These are phyloP conservation scores for Colletotrichum spinosum DNA, from an alignment of 2,329 filamentous ascomycete species.

Conservation along the genomic window DNA sequence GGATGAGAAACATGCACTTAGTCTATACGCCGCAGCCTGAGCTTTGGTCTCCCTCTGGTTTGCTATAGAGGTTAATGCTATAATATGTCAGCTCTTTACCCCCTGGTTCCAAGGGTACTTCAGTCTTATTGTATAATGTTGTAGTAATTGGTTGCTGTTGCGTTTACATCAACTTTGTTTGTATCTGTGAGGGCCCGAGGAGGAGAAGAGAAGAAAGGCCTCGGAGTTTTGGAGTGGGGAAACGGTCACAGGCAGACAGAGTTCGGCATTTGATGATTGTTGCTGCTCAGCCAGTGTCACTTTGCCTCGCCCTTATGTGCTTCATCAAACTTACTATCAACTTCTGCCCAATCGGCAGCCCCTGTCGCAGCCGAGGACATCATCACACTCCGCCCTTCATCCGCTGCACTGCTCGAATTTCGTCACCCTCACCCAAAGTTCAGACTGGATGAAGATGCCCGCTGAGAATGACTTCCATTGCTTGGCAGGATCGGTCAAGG, in stretches of 20 bases:
- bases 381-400: background rate
- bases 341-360: no score
- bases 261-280: background rate
- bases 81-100: no score
- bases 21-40: no score
- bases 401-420: slow-evolving; percentile 3
- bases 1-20: no score
- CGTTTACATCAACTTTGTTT: no score
- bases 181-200: no score
- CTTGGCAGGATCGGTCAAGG: slow-evolving; percentile 45
- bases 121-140: no score
- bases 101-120: no score
- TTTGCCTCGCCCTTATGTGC: slow-evolving; percentile 22
- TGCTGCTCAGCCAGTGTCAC: background rate
- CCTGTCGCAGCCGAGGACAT: background rate
- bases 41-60: no score
- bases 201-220: no score
- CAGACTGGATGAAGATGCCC: slow-evolving; percentile 49
- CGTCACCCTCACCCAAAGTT: slow-evolving; percentile 45
- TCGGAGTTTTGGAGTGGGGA: background rate
- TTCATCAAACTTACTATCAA: background rate
- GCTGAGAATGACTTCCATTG: slow-evolving; percentile 48
- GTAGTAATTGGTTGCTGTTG: no score
- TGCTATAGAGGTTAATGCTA: no score
- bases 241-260: background rate